phyloP scores from a whole-genome alignment of 768 basidiomycete species.

The Kockovaella imperatae region DNA sequence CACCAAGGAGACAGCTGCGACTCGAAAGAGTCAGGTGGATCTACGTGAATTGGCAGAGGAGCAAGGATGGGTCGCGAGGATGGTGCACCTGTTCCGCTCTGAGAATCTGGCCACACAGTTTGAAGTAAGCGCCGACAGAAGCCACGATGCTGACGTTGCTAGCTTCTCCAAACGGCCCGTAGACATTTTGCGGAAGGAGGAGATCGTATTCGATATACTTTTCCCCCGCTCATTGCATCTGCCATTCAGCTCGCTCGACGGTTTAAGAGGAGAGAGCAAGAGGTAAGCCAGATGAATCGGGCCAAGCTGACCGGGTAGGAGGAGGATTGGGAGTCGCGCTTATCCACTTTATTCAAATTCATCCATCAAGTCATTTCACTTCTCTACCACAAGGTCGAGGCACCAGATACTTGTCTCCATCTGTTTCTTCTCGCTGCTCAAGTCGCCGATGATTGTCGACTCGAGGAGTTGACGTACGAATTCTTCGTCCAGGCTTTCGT shows the following conservation, averaged over 20 bases:
- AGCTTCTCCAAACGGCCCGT: slow-evolving; percentile 87
- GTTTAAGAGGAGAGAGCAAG: slow-evolving; percentile 73
- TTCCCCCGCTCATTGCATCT: slow-evolving; percentile 89
- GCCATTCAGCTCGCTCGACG: slow-evolving; percentile 85
- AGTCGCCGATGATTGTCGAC: slow-evolving; percentile 85
- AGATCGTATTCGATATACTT: slow-evolving; percentile 92
- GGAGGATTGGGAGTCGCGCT: slow-evolving; percentile 75
- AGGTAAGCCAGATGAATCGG: slow-evolving; percentile 8
- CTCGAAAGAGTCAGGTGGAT: slow-evolving; percentile 51
- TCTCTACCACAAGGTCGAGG: slow-evolving; percentile 86
- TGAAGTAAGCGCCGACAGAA: slow-evolving; percentile 54
- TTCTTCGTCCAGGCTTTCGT: slow-evolving; percentile 96
- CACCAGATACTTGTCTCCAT: slow-evolving; percentile 75
- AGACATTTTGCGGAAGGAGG: slow-evolving; percentile 77
- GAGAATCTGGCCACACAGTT: slow-evolving; percentile 84
- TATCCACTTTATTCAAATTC: slow-evolving; percentile 85
- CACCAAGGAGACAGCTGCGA: slow-evolving; percentile 50
- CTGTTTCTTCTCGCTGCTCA: slow-evolving; percentile 93
- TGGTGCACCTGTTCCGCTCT: slow-evolving; percentile 90
- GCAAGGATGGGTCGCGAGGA: slow-evolving; percentile 96
- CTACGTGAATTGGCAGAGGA: slow-evolving; percentile 92
- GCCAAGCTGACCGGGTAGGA: slow-evolving; percentile 51
- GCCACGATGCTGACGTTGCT: background rate
- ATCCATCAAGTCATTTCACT: slow-evolving; percentile 87
- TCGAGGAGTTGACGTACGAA: slow-evolving; percentile 94